These are phyloP conservation scores for Miscanthus lutarioriparius DNA, from an alignment of 176 grass and related monocot genomes.

Conservation along the genomic window DNA sequence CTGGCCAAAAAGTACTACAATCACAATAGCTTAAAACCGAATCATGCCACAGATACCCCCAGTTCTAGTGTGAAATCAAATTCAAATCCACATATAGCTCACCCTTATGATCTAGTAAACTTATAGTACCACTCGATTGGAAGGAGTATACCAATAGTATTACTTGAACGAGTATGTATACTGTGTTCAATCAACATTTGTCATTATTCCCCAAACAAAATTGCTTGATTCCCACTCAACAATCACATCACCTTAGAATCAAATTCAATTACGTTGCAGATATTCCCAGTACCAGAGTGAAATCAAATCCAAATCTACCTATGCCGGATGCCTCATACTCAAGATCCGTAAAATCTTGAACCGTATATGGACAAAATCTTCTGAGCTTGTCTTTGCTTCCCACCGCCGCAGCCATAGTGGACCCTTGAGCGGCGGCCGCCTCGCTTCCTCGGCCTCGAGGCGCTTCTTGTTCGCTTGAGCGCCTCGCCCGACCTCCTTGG, in stretches of 20 bases:
- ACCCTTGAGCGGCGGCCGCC: slow-evolving; percentile 16
- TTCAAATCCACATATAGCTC: slow-evolving; percentile 38
- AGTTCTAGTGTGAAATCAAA: slow-evolving; percentile 26
- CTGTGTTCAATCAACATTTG: slow-evolving; percentile 25
- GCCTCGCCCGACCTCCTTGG: slow-evolving; percentile 94
- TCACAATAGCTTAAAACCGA: slow-evolving; percentile 43
- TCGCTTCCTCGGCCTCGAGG: slow-evolving; percentile 41
- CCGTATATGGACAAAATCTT: slow-evolving; percentile 34
- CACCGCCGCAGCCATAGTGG: background rate
- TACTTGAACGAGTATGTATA: slow-evolving; percentile 19
- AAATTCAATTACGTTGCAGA: slow-evolving; percentile 32
- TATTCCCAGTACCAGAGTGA: slow-evolving; percentile 10
- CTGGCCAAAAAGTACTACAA: background rate
- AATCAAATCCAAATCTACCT: slow-evolving; percentile 46
- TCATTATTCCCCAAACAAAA: slow-evolving; percentile 52
- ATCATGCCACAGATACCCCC: background rate
- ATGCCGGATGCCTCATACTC: slow-evolving; percentile 25
- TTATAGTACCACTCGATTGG: background rate
- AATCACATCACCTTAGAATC: slow-evolving; percentile 40
- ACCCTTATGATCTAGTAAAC: slow-evolving; percentile 25
- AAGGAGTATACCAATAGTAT: slow-evolving; percentile 22
- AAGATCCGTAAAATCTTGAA: slow-evolving; percentile 35
- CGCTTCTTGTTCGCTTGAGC: slow-evolving; percentile 87
- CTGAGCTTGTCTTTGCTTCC: slow-evolving; percentile 40
- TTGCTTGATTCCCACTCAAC: slow-evolving; percentile 9